Percentiles rank a stretch among this genome's conserved stretches.
phyloP scores from a whole-genome alignment of 1,284 basidiomycete species.

The Flammula alnicola region DNA sequence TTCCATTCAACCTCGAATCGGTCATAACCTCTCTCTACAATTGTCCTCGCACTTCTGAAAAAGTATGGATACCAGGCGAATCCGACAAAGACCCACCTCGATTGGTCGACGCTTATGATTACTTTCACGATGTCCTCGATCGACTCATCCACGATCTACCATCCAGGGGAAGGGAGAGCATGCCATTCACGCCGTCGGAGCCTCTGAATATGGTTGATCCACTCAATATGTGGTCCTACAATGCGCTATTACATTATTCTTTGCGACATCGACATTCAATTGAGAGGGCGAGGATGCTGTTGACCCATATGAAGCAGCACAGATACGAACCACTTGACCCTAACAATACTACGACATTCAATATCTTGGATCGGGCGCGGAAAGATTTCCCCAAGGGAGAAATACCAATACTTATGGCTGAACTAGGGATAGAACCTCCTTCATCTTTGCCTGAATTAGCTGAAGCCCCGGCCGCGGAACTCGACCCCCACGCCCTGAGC shows the following conservation, averaged over 20 bases:
- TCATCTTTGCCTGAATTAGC: not conserved
- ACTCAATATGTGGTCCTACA: slow-evolving; percentile 47
- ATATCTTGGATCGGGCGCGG: slow-evolving; percentile 56
- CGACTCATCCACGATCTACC: slow-evolving; percentile 46
- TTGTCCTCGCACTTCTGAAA: slow-evolving; percentile 49
- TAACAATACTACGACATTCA: slow-evolving; percentile 52
- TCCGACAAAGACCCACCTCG: slow-evolving; percentile 27
- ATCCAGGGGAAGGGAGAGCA: slow-evolving; percentile 19
- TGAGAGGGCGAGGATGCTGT: slow-evolving; percentile 47
- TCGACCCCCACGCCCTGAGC: slow-evolving; percentile 51
- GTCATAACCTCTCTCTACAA: slow-evolving; percentile 52
- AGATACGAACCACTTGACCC: slow-evolving; percentile 47
- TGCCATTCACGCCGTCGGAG: slow-evolving; percentile 16
- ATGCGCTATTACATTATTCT: slow-evolving; percentile 68
- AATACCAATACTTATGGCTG: not conserved
- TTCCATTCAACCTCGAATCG: slow-evolving; percentile 50
- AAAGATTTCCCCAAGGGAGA: not conserved
- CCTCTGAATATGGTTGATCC: slow-evolving; percentile 36
- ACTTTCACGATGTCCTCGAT: slow-evolving; percentile 61
- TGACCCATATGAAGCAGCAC: slow-evolving; percentile 57
- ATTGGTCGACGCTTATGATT: slow-evolving; percentile 52
- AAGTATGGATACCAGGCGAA: slow-evolving; percentile 47
- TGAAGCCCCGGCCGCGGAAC: slow-evolving; percentile 7
- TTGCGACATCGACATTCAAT: slow-evolving; percentile 62
- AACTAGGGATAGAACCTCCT: not conserved